A percentile compares a stretch with the other conserved stretches of the same genome.
These are phyloP conservation scores for Magnolia officinalis DNA, from an alignment of 164 flowering plant species.

Conservation along the genomic window DNA sequence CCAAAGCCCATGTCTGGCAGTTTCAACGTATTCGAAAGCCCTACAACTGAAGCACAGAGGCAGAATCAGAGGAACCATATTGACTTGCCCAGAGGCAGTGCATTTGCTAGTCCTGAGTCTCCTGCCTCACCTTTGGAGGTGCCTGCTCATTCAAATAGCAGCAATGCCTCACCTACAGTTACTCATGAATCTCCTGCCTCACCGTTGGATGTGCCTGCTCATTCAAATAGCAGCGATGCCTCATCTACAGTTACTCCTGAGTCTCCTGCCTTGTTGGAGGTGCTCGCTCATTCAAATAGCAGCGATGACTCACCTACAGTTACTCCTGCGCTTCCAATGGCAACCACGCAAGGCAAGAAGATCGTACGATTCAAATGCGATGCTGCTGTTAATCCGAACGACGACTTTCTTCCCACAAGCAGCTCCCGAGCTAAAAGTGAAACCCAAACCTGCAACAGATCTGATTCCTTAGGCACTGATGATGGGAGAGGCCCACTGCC, in stretches of 20 bases:
- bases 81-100: slow-evolving; percentile 25
- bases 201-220: slow-evolving; percentile 8
- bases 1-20: neutral
- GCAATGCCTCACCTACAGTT: too few species aligned
- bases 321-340: slow-evolving; percentile 22
- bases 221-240: slow-evolving; percentile 11
- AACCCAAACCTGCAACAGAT: slow-evolving; percentile 12
- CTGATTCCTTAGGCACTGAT: slow-evolving; percentile 24
- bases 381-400: neutral
- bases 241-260: too few species aligned
- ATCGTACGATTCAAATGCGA: slow-evolving; percentile 67
- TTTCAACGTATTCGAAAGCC: slow-evolving; percentile 21
- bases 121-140: neutral
- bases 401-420: neutral
- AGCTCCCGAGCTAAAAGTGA: neutral
- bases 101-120: slow-evolving; percentile 8
- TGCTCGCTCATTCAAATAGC: slow-evolving; percentile 9
- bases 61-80: slow-evolving; percentile 9
- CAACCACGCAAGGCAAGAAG: slow-evolving; percentile 32
- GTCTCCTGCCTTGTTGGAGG: neutral
- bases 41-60: slow-evolving; percentile 24
- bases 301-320: slow-evolving; percentile 12
- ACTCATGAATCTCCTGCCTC: neutral
- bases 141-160: slow-evolving; percentile 21
- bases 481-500: neutral